Evolutionary conservation across 257 asterid genomes (phyloP), one percentile per base, ranked within the genome.

Genomic region (Nicotiana paniculata): DNA sequence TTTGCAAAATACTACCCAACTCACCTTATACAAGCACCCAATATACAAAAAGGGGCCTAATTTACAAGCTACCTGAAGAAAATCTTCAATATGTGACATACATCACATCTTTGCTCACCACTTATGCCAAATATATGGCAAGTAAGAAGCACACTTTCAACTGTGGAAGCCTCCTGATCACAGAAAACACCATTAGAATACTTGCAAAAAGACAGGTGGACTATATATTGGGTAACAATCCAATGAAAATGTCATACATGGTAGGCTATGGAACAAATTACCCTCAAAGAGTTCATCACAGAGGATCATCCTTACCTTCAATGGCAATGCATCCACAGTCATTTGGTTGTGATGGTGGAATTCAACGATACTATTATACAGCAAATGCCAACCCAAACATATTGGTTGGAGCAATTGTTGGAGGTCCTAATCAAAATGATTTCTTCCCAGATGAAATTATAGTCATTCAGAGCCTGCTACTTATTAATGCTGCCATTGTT

Each of bases 61-160:
- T 95, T 93, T 95, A 77, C 85, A 93, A 95, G 86, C 69, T 93
- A 82, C 79, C 89, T 15, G 87, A 83, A 26, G 92, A 93, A 87
- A 95, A 93, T 84, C 90, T 95, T 59, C 97, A 95, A 63, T 92
- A 95, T 28, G 97, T 91, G 15, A 93, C 97, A 77, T 86, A 97
- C 26, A 93, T 90, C 65, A 89, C 96, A 1, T 90, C 85, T 89
- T 84, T 95, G 88, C 91, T 93, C 1, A 91, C 97, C 0, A 95
- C 98, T 21, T 95, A 95, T 79, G 87, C 98, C 54, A 95, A 95
- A 61, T 95, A 93, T 87, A 93, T 95, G 98, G 93, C 99, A 4
- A 13, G 86, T 64, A 75, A 89, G 3, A 90, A 84, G 28, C 84
- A 85, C 62, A 85, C 89, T 21, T 92, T 95, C 88, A 89, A 80